These are phyloP conservation scores for Xanthoceras sorbifolium DNA, from an alignment of 345 rosid genomes.

Conservation along the genomic window DNA sequence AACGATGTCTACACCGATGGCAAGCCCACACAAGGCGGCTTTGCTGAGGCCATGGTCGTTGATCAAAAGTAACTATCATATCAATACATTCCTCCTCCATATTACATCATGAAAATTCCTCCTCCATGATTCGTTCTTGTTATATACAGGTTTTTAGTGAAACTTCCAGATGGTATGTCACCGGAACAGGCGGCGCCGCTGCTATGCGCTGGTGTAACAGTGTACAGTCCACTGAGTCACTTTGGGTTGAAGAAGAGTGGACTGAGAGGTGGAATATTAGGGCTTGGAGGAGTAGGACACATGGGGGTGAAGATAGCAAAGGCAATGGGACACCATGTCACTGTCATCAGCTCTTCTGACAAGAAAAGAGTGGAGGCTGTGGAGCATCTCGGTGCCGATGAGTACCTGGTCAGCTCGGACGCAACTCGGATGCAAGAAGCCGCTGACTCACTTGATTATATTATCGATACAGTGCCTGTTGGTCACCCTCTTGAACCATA, in stretches of 20 bases:
- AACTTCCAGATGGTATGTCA: conserved; percentile 84
- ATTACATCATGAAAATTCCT: too few relatives aligned
- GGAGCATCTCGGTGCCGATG: conserved; percentile 86
- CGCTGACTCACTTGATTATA: conserved; percentile 79
- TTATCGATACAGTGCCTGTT: conserved; percentile 90
- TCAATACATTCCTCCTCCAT: not conserved
- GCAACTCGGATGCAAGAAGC: conserved; percentile 51
- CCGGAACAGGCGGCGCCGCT: conserved; percentile 89
- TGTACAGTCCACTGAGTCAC: conserved; percentile 85
- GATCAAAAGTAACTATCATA: conserved; percentile 51
- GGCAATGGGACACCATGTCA: conserved; percentile 94
- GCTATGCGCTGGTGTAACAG: conserved; percentile 84
- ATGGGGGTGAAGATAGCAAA: conserved; percentile 97
- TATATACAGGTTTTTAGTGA: conserved; percentile 78
- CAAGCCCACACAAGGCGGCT: conserved; percentile 58
- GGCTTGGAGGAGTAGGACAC: conserved; percentile 97
- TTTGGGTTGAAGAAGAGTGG: conserved; percentile 69
- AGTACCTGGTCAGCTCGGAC: conserved; percentile 79
- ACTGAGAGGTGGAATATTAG: conserved; percentile 78
- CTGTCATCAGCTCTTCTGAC: conserved; percentile 91
- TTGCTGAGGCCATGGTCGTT: conserved; percentile 50
- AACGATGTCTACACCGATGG: conserved; percentile 56
- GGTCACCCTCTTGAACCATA: conserved; percentile 84
- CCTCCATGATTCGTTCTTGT: not conserved
- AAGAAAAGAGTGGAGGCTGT: conserved; percentile 83